Evolutionary conservation across 208 protist genomes (phyloP), one percentile per base, ranked within the genome.

Genomic region (Phytomonas sp.): DNA sequence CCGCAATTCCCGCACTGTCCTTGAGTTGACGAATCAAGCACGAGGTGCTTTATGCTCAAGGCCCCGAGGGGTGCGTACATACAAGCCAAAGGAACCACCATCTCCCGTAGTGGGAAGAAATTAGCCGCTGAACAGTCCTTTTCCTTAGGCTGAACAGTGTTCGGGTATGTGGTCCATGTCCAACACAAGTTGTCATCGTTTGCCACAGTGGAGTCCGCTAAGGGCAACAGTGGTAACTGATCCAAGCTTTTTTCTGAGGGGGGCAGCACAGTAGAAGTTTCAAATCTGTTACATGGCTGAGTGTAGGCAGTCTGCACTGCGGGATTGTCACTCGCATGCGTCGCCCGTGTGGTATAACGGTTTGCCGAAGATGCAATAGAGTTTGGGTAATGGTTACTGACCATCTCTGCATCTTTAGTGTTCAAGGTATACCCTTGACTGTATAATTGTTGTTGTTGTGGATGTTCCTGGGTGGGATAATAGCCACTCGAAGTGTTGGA

Each of bases 81-180:
- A 76, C 91, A 96, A n/a, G 81, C 77, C 77, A 96, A 74, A 29
- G 91, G 91, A 36, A 96, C 76, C 33, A 95, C 77, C 89, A 94
- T 95, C 73, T 87, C 84, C n/a, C 88, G 88, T 20, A 84, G 70
- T 66, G 75, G 73, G 37, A 84, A 69, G 51, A 76, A 40, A 32
- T 73, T 80, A 1, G 75, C 77, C 51, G 82, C 73, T 17, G 46
- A 11, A 23, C 59, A 56, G 34, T 84, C 83, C 32, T 88, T 81
- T 32, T 32, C 30, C 61, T 86, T 81, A 13, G 61, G 8, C 37
- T 76, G 74, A 31, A 72, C 43, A 2, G 84, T 91, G 73, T 87
- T 93, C 15, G 91, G 91, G 68, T 89, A 96, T 26, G 75, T 85
- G 34, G 85, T 85, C 91, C 91, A 96, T 7, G 89, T 93, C 91